Evolutionary conservation across 129 eudicot species (phyloP).

Genomic region (Chrysanthemum seticuspe): DNA sequence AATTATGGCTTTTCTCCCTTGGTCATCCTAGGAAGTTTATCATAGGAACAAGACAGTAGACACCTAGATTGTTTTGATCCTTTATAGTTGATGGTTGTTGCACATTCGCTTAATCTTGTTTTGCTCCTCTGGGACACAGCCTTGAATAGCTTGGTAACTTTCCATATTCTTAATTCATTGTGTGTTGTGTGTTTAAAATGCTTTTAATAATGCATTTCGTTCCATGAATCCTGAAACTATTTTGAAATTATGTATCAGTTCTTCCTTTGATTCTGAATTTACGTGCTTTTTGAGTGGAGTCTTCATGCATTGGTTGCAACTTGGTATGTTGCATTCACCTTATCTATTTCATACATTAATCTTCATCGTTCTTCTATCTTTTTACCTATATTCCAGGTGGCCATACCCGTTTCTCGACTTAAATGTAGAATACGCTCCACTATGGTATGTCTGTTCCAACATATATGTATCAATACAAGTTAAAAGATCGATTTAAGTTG

Average conservation of each 20-base stretch:
- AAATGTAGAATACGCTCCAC: no score
- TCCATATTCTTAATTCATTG: neutral
- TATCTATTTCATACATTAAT: no score
- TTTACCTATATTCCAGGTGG: no score
- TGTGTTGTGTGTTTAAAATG: neutral
- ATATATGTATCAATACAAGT: no score
- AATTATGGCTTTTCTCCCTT: no score
- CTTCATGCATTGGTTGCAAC: conserved; percentile 57
- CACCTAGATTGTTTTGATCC: no score
- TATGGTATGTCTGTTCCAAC: no score
- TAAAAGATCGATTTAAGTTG: no score
- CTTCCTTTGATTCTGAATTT: conserved; percentile 76
- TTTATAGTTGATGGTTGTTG: conserved; percentile 57
- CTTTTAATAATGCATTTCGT: neutral
- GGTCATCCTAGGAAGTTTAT: no score
- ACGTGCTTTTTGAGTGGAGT: conserved; percentile 78
- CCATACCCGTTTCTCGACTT: no score
- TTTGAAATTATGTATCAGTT: conserved; percentile 43
- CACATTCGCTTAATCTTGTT: conserved; percentile 65
- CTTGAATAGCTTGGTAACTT: conserved; percentile 68
- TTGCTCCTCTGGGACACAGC: conserved; percentile 74
- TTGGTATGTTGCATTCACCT: conserved; percentile 42
- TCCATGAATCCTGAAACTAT: neutral
- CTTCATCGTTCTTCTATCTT: no score
- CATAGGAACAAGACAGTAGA: no score